phyloP scores from a whole-genome alignment of 164 flowering plant species.

The Nymphaea thermarum region DNA sequence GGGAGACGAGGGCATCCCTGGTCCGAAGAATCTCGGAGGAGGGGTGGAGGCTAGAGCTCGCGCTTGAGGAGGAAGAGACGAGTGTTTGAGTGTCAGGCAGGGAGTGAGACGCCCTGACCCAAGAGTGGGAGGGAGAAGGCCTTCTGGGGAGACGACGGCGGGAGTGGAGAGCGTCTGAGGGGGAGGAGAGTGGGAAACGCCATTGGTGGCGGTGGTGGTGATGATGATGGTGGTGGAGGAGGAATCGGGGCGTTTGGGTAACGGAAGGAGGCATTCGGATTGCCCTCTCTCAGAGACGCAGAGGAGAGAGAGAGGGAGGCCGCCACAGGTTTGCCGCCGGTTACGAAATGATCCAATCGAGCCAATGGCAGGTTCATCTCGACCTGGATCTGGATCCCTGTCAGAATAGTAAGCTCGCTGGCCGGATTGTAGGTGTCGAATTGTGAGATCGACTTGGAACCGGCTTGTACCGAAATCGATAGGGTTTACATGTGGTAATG shows the following conservation, averaged over 20 bases:
- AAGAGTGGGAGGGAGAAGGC: neutral
- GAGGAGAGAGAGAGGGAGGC: neutral
- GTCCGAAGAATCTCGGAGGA: constrained; percentile 27
- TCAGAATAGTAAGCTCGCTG: too few species aligned
- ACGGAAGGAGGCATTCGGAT: constrained; percentile 20
- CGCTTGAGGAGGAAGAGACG: constrained; percentile 3
- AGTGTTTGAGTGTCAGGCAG: constrained; percentile 2
- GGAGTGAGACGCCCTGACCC: neutral
- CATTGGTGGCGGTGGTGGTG: neutral
- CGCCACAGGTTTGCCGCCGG: neutral
- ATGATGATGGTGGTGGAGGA: constrained; percentile 8
- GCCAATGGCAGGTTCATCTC: neutral
- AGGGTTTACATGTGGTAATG: too few species aligned
- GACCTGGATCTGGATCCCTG: neutral
- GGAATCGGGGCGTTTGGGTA: constrained; percentile 25
- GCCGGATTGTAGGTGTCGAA: too few species aligned
- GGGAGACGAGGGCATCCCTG: constrained; percentile 28
- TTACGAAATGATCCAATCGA: neutral
- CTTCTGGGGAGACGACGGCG: constrained; percentile 11
- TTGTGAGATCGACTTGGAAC: too few species aligned
- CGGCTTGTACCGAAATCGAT: too few species aligned
- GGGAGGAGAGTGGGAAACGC: constrained; percentile 11
- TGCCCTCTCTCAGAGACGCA: neutral
- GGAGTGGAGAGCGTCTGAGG: constrained; percentile 1
- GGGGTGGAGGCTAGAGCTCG: constrained; percentile 13